Percentiles rank a stretch among this genome's conserved stretches.
Conservation (phyloP, 1,139 yeast genomes). For the Tardiomyces depauwii region DNA sequence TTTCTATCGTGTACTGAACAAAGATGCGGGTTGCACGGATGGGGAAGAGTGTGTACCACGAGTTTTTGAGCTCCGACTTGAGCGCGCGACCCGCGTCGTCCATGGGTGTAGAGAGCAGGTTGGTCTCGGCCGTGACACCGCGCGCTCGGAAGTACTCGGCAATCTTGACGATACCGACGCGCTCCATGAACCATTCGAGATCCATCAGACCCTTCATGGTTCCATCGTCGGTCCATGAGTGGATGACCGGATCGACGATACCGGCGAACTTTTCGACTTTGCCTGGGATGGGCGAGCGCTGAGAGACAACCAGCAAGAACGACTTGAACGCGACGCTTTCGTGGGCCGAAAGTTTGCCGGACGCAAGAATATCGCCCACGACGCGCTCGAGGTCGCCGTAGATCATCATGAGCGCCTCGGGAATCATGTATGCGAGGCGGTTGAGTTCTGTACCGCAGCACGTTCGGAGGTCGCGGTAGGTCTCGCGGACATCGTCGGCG, state of each 20-base stretch:
- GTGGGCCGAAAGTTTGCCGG: slow-evolving; percentile 71
- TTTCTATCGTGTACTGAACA: slow-evolving; percentile 90
- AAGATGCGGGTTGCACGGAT: slow-evolving; percentile 91
- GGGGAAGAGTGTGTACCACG: slow-evolving; percentile 92
- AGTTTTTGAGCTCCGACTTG: slow-evolving; percentile 69
- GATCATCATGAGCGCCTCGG: slow-evolving; percentile 73
- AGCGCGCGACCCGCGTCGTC: slow-evolving; percentile 80
- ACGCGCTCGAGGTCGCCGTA: slow-evolving; percentile 75
- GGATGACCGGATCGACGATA: slow-evolving; percentile 85
- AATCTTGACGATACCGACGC: slow-evolving; percentile 87
- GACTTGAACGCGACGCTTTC: slow-evolving; percentile 92
- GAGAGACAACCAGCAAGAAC: slow-evolving; percentile 81
- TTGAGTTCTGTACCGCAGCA: slow-evolving; percentile 93
- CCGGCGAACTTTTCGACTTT: slow-evolving; percentile 65
- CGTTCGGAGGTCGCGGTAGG: slow-evolving; percentile 77
- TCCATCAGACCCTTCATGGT: slow-evolving; percentile 85
- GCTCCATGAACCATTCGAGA: slow-evolving; percentile 95
- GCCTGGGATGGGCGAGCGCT: slow-evolving; percentile 64
- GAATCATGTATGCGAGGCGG: slow-evolving; percentile 88
- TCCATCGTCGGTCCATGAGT: slow-evolving; percentile 87
- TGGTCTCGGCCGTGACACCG: slow-evolving; percentile 66
- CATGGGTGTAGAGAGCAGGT: slow-evolving; percentile 68
- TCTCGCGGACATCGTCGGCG: slow-evolving; percentile 62
- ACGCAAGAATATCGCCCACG: slow-evolving; percentile 56
- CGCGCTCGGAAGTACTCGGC: slow-evolving; percentile 82